Evolutionary conservation across 176 grass and related monocot genomes (phyloP), one percentile per base, ranked within the genome.

Genomic region (Ensete glaucum): DNA sequence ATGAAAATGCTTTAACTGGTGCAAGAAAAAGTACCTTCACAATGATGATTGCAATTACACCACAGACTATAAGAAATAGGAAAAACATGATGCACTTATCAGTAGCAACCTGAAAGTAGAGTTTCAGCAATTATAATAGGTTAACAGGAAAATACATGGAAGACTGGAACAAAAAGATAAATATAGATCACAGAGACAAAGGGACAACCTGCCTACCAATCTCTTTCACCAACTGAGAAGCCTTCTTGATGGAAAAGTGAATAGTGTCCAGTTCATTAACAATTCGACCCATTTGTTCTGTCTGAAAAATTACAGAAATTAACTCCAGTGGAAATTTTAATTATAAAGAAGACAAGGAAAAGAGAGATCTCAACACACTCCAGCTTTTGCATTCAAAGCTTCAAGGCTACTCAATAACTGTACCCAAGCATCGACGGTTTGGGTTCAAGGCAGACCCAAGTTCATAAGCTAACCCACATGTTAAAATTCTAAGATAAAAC

Each of bases 1-100:
- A 43, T 43, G 34, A 43, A 49, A 16, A 51, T 50, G 48, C 1
- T 68, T 20, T 7, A 43, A 20, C 23, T 55, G 64, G 9, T 12
- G 60, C 16, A 62, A 64, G 50, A 12, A 83, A 1, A 49, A 83
- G 73, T 93, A 98, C 94, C 94, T 98, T 98, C 59, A 98, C 94
- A 82, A 98, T 69, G 78, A 98, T 87, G 64, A 93, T 83, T 71
- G 90, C 84, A 82, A 98, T 91, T 58, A 98, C 94, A 82, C 94
- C 94, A 50, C 81, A 91, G 43, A 98, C 94, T 75, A 98, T 91
- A 53, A 98, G 71, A 78, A 87, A 84, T 23, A 98, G 68, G 62
- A 98, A 88, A 0, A 76, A 73, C 94, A 98, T 98, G 70, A 98
- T 98, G 73, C 94, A 98, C 84, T 93, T 98, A 83, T 98, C 94